Evolutionary conservation across 2,329 filamentous ascomycete species (phyloP), one percentile per base, ranked within the genome.

Genomic region (Nectriaceae sp.): DNA sequence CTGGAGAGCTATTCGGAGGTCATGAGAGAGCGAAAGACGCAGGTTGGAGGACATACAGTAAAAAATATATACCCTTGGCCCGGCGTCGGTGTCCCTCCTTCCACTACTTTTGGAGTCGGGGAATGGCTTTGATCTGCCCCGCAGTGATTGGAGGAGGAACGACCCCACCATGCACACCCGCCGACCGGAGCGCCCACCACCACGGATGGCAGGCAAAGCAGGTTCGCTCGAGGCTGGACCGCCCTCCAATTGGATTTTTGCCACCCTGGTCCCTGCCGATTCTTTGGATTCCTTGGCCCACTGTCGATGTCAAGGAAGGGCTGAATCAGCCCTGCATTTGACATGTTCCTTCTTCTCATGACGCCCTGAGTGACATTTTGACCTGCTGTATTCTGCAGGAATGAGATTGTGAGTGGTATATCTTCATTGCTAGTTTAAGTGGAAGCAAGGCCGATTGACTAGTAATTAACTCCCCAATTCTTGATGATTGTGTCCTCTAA

Each of bases 31-130:
- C 13, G 36, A 29, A 36, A 35, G 46, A 42, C 26, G 26, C 26
- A 31, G 15, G 26, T 31, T 31, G 26, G 8, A 31, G 26, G 26
- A 31, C 8, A 15, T 15, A 8, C 26, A 31, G 26, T 33, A 46
- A 42, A 47, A 47, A 47, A 43, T 42, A 31, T 40, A 38, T 33
- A 49, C 56, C 52, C 57, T 59, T 56, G 52, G 52, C 56, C 59
- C 59, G 59, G 57, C 58, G 47, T 62, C 57, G 60, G 60, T 54
- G 52, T 58, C 57, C 49, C 52, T 55, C 52, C 46, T 50, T 50
- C 46, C 50, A 38, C 18, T 46, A 40, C 16, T 40, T 35, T 26
- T 48, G 37, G 39, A 46, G 36, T 36, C 43, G 43, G 24, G 16
- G 31, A 43, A 38, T 21, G 38, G 54, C 53, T 58, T 62, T 50